phyloP scores from a whole-genome alignment of 1,139 yeast genomes.

The Kurtzmaniella quercitrusa region DNA sequence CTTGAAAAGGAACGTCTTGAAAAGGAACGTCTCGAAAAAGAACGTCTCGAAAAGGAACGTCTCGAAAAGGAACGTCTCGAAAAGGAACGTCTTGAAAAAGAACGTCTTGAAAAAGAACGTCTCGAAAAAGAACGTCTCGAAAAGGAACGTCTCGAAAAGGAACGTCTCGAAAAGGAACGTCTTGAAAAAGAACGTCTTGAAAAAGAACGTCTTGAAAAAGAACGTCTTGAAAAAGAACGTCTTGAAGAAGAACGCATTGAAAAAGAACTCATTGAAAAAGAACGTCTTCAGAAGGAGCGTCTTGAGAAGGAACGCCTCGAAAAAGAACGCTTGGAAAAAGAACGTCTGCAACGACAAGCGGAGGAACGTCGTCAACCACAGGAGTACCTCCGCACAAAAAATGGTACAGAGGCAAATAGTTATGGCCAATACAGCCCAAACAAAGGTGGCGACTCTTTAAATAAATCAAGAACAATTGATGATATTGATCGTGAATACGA shows the following conservation, averaged over 20 bases:
- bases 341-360: not conserved
- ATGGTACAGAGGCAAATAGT: no score
- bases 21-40: not conserved
- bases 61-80: conserved; percentile 2
- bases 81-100: conserved; percentile 1
- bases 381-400: no score
- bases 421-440: no score
- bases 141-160: not conserved
- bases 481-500: not conserved
- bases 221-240: not conserved
- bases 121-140: not conserved
- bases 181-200: conserved; percentile 1
- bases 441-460: not conserved
- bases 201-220: not conserved
- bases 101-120: conserved; percentile 2
- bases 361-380: not conserved
- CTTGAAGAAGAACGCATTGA: conserved; percentile 2
- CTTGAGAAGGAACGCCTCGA: conserved; percentile 3
- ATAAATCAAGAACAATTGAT: not conserved
- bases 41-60: conserved; percentile 3
- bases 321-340: not conserved
- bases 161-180: conserved; percentile 2
- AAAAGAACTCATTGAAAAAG: conserved; percentile 1
- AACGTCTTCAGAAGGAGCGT: conserved; percentile 1
- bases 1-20: conserved; percentile 1